Percentiles rank a stretch among this genome's conserved stretches.
These are phyloP conservation scores for Fusarium gaditjirri DNA, from an alignment of 2,329 filamentous ascomycete species.

Conservation along the genomic window DNA sequence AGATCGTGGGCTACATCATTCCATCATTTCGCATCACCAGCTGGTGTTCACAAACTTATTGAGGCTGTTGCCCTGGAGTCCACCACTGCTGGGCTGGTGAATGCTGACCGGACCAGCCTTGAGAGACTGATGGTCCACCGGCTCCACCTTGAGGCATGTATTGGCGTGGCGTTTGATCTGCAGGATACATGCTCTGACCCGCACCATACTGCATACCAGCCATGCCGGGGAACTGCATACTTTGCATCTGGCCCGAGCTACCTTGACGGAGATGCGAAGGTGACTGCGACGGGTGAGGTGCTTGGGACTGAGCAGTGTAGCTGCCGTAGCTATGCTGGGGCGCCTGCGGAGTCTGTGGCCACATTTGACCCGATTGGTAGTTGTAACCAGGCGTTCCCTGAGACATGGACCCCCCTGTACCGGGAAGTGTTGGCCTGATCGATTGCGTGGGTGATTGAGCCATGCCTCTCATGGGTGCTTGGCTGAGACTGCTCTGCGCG, in stretches of 20 bases:
- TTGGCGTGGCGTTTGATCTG: slow-evolving; percentile 72
- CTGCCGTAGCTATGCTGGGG: slow-evolving; percentile 66
- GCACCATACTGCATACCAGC: slow-evolving; percentile 67
- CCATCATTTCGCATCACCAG: slow-evolving; percentile 36
- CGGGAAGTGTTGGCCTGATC: slow-evolving; percentile 71
- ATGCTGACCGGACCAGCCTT: slow-evolving; percentile 69
- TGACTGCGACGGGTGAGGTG: slow-evolving; percentile 63
- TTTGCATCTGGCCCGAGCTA: slow-evolving; percentile 66
- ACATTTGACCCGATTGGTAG: slow-evolving; percentile 72
- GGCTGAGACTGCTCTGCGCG: slow-evolving; percentile 76
- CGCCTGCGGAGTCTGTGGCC: slow-evolving; percentile 73
- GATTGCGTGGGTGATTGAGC: slow-evolving; percentile 66
- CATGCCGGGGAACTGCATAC: slow-evolving; percentile 72
- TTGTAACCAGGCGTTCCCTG: slow-evolving; percentile 68
- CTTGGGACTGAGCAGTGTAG: slow-evolving; percentile 65
- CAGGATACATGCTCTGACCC: slow-evolving; percentile 67
- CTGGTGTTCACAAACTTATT: slow-evolving; percentile 35
- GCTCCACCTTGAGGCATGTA: slow-evolving; percentile 74
- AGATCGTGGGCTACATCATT: slow-evolving; percentile 35
- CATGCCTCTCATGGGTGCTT: slow-evolving; percentile 77
- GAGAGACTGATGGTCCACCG: slow-evolving; percentile 60
- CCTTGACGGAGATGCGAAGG: slow-evolving; percentile 70
- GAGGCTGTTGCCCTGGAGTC: slow-evolving; percentile 61
- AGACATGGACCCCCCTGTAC: slow-evolving; percentile 62
- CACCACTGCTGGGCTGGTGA: slow-evolving; percentile 70